Conservation (phyloP, 1,139 yeast genomes). For the Scheffersomyces titani region DNA sequence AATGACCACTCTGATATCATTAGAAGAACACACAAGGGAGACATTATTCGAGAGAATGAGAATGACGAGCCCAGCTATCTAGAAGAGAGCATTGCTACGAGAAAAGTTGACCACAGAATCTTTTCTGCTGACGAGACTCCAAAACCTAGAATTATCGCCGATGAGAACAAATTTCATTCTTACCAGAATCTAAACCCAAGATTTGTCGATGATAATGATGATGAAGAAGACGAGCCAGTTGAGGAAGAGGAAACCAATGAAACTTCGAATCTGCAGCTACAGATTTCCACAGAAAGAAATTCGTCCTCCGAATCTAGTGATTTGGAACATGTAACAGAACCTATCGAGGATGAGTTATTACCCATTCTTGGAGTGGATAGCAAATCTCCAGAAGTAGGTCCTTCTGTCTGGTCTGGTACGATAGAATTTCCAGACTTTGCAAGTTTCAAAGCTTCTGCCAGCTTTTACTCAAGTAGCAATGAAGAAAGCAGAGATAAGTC, state of each 20-base stretch:
- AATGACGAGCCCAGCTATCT: conserved; percentile 26
- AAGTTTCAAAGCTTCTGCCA: conserved; percentile 44
- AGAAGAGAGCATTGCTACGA: conserved; percentile 32
- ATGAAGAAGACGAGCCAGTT: conserved; percentile 14
- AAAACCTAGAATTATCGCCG: not conserved
- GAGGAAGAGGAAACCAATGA: conserved; percentile 5
- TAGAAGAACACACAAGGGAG: conserved; percentile 84
- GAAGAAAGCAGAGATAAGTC: conserved; percentile 22
- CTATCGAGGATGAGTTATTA: conserved; percentile 7
- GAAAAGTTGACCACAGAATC: conserved; percentile 45
- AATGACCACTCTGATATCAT: conserved; percentile 32
- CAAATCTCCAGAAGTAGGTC: not conserved
- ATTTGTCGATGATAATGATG: conserved; percentile 20
- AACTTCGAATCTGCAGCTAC: not conserved
- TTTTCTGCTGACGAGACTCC: conserved; percentile 20
- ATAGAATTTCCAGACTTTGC: conserved; percentile 58
- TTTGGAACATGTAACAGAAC: conserved; percentile 8
- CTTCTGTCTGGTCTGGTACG: conserved; percentile 54
- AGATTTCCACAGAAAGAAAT: not conserved
- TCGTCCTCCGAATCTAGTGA: conserved; percentile 9
- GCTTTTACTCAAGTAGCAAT: conserved; percentile 42
- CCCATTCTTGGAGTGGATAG: conserved; percentile 6
- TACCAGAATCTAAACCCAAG: conserved; percentile 16
- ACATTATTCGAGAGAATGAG: conserved; percentile 51
- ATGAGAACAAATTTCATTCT: conserved; percentile 7